Evolutionary conservation across 805 yeast genomes (phyloP).

Genomic region (Metschnikowia reukaufii): DNA sequence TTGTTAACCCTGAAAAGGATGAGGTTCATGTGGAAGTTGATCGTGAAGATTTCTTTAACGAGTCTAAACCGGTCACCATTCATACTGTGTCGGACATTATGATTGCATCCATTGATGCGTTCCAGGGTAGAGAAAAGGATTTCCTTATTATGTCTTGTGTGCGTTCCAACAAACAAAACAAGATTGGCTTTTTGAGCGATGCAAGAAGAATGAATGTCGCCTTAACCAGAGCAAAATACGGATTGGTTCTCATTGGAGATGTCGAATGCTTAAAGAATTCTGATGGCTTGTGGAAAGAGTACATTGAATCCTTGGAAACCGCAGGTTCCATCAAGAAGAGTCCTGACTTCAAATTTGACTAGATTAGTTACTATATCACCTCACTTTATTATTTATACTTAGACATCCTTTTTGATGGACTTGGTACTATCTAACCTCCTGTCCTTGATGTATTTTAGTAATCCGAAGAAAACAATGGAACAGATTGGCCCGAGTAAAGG

Average conservation of each 20-base stretch:
- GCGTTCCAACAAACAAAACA: conserved; percentile 66
- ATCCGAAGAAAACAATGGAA: conserved; percentile 58
- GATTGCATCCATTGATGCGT: conserved; percentile 52
- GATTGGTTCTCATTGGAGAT: conserved; percentile 47
- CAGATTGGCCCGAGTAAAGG: conserved; percentile 87
- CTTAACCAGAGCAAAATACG: conserved; percentile 82
- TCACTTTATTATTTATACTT: background rate
- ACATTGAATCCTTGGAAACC: conserved; percentile 15
- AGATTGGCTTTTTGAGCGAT: conserved; percentile 81
- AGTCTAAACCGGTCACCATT: conserved; percentile 47
- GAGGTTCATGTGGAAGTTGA: conserved; percentile 55
- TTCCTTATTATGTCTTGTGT: conserved; percentile 53
- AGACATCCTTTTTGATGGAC: background rate
- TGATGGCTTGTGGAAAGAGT: conserved; percentile 20
- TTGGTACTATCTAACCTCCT: conserved; percentile 30
- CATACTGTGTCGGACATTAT: conserved; percentile 47
- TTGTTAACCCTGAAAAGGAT: conserved; percentile 55
- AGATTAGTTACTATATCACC: no score
- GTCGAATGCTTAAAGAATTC: conserved; percentile 14
- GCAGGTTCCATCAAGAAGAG: conserved; percentile 13
- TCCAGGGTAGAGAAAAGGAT: conserved; percentile 60
- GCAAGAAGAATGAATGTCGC: conserved; percentile 89
- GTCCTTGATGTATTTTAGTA: conserved; percentile 47
- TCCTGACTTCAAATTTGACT: conserved; percentile 12
- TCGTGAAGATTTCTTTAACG: conserved; percentile 55